These are phyloP conservation scores for Cucumis hystrix DNA, from an alignment of 306 rosid species.

Conservation along the genomic window DNA sequence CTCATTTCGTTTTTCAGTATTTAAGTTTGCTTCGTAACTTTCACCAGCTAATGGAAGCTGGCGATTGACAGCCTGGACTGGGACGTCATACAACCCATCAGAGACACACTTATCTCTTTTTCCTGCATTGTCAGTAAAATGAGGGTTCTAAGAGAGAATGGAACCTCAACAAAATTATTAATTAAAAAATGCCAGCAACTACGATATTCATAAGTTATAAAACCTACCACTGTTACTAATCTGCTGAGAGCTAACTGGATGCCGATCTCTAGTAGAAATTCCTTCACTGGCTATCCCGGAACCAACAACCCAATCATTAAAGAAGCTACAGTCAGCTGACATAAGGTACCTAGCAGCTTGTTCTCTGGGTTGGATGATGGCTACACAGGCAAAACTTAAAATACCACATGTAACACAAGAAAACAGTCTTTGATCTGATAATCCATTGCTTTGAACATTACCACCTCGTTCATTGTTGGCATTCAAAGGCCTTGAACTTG, in stretches of 20 bases:
- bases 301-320: slow-evolving; percentile 69
- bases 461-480: slow-evolving; percentile 24
- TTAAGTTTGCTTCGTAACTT: slow-evolving; percentile 18
- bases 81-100: slow-evolving; percentile 24
- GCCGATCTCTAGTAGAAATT: slow-evolving; percentile 19
- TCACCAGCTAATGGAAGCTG: slow-evolving; percentile 20
- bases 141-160: not conserved
- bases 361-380: slow-evolving; percentile 81
- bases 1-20: slow-evolving; percentile 26
- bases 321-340: slow-evolving; percentile 88
- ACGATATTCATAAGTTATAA: not conserved
- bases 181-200: not conserved
- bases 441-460: slow-evolving; percentile 35
- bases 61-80: slow-evolving; percentile 29
- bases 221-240: not conserved
- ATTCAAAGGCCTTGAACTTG: slow-evolving; percentile 32
- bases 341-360: slow-evolving; percentile 75
- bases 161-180: not conserved
- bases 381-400: slow-evolving; percentile 86
- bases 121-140: slow-evolving; percentile 23
- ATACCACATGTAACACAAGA: slow-evolving; percentile 96
- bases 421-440: slow-evolving; percentile 82
- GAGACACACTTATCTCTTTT: slow-evolving; percentile 24
- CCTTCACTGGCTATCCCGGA: slow-evolving; percentile 42
- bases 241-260: slow-evolving; percentile 19